Evolutionary conservation across 352 stramenopile species (phyloP).

Genomic region (Pythium grandisporangium): DNA sequence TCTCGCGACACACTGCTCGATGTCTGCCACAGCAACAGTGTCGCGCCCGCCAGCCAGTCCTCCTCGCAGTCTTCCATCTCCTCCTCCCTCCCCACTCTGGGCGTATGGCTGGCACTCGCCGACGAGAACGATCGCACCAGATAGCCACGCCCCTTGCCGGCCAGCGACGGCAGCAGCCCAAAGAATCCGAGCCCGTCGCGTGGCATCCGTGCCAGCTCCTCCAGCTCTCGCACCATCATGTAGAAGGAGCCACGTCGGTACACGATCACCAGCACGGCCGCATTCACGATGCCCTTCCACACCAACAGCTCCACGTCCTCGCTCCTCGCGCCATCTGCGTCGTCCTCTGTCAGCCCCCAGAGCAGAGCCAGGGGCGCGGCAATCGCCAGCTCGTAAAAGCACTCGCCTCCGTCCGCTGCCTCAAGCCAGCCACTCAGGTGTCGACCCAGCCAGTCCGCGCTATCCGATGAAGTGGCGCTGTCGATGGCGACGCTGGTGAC

Average conservation of each 20-base stretch:
- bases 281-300: constrained; percentile 52
- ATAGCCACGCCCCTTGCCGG: constrained; percentile 43
- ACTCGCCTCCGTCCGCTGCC: constrained; percentile 29
- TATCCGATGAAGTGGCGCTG: constrained; percentile 3
- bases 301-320: constrained; percentile 29
- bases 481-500: constrained; percentile 21
- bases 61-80: no score
- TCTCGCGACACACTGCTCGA: constrained; percentile 39
- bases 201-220: constrained; percentile 11
- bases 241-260: constrained; percentile 44
- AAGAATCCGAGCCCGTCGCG: constrained; percentile 36
- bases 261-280: constrained; percentile 37
- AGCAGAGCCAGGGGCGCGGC: constrained; percentile 2
- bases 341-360: constrained; percentile 6
- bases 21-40: constrained; percentile 56
- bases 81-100: no score
- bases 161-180: constrained; percentile 22
- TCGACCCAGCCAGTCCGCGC: constrained; percentile 16
- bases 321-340: constrained; percentile 5
- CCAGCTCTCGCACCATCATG: constrained; percentile 25
- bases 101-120: not conserved
- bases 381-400: constrained; percentile 57
- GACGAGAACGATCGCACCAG: constrained; percentile 30
- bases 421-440: constrained; percentile 52
- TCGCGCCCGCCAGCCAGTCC: constrained; percentile 34